Base-by-base conservation (phyloP, 2,329 filamentous ascomycete species). In the Diaporthe sp. region DNA sequence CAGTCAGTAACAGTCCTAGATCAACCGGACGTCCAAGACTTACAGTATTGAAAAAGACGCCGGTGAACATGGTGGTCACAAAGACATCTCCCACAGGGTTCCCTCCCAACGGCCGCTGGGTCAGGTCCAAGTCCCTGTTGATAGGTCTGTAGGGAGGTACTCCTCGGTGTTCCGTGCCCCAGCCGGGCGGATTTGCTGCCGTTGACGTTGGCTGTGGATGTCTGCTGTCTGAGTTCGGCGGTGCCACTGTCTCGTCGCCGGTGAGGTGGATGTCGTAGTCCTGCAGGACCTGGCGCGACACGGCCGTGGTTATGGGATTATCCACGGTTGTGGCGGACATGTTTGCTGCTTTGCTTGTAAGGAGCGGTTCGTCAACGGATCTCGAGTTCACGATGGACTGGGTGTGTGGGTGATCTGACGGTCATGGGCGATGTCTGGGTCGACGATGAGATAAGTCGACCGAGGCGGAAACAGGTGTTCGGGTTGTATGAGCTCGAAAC, bases 261-360 rank as follows among this genome's bases (percentile, higher is more conserved):
- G 76, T 79, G 60, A 81, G 76, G 8, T 76, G 78, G 71, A 83
- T 79, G 25, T 81, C 79, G 75, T 83, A 83, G 77, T 83, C 81
- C 31, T 77, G 76, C 15, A 82, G 78, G 53, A 78, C 57, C 17
- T 78, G 76, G 49, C 78, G 72, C 34, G 73, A 57, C n/a, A 79
- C 55, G 17, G 77, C 76, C 34, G 76, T 79, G 12, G 77, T 77
- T 37, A 78, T 63, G n/a, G 78, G 79, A 42, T 80, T 80, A 60
- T 80, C 78, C 44, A 76, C 76, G 44, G 79, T 78, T 13, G 79
- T 81, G 9, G 61, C 78, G 12, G 80, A 81, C 80, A 81, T 81
- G 0, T 47, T 78, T 25, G 22, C 47, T 71, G 73, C 28, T n/a
- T 20, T n/a, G 42, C 9, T 20, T 65, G 39, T 17, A 7, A 7